These are phyloP conservation scores for Platismatia glauca DNA, from an alignment of 495 filamentous ascomycete species.

Conservation along the genomic window DNA sequence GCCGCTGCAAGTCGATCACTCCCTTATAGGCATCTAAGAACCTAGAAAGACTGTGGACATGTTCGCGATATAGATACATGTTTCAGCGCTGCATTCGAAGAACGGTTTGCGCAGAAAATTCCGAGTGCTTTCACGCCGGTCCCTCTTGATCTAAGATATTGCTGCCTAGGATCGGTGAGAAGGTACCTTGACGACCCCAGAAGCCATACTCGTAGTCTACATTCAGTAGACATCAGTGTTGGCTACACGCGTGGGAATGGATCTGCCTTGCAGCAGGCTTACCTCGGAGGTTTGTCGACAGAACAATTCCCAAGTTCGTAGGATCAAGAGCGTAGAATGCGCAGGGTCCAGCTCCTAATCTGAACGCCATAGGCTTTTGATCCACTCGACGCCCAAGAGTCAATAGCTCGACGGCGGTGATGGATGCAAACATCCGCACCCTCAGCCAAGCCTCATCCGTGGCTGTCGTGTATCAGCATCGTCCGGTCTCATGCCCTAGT, in stretches of 20 bases:
- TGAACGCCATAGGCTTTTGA: slow-evolving; percentile 27
- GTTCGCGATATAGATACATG: slow-evolving; percentile 37
- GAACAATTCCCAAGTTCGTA: slow-evolving; percentile 30
- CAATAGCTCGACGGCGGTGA: slow-evolving; percentile 27
- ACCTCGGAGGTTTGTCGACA: slow-evolving; percentile 30
- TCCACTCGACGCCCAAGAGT: slow-evolving; percentile 33
- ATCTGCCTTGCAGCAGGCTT: too few species aligned
- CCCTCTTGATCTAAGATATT: slow-evolving; percentile 40
- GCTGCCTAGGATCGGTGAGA: slow-evolving; percentile 28
- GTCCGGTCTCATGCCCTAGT: neutral
- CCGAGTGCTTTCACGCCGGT: slow-evolving; percentile 41
- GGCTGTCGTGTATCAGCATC: slow-evolving; percentile 2
- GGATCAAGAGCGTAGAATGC: slow-evolving; percentile 28
- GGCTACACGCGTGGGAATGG: too few species aligned
- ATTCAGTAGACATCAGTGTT: neutral
- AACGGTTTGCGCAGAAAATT: slow-evolving; percentile 42
- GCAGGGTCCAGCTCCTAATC: slow-evolving; percentile 22
- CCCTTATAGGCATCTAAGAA: slow-evolving; percentile 28
- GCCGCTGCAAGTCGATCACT: slow-evolving; percentile 38
- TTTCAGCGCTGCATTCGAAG: slow-evolving; percentile 30
- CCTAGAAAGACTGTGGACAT: slow-evolving; percentile 37
- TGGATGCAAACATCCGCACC: slow-evolving; percentile 28
- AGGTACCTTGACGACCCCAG: slow-evolving; percentile 27
- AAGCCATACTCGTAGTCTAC: slow-evolving; percentile 31
- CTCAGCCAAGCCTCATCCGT: slow-evolving; percentile 11